These are phyloP conservation scores for Pestalotiopsis sp. DNA, from an alignment of 2,329 filamentous ascomycete species.

Conservation along the genomic window DNA sequence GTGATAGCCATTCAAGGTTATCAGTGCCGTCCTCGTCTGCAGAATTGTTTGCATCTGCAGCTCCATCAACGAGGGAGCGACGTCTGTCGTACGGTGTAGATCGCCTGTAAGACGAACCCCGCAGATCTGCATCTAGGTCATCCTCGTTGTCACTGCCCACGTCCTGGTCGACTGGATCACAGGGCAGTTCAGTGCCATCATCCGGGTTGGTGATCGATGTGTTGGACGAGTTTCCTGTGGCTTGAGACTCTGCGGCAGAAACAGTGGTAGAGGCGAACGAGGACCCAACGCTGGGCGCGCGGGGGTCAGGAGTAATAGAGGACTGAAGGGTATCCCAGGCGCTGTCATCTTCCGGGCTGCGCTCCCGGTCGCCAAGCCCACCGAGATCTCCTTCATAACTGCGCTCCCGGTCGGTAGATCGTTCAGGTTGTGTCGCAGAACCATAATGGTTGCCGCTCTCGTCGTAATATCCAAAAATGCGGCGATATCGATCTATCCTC, in stretches of 20 bases:
- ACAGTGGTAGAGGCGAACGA: slow-evolving; percentile 74
- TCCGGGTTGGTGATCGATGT: slow-evolving; percentile 46
- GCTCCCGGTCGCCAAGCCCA: slow-evolving; percentile 80
- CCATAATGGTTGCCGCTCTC: slow-evolving; percentile 7
- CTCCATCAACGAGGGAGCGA: slow-evolving; percentile 45
- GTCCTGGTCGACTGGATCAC: slow-evolving; percentile 55
- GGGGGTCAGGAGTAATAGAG: slow-evolving; percentile 79
- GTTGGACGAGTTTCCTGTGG: slow-evolving; percentile 42
- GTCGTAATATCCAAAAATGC: slow-evolving; percentile 12
- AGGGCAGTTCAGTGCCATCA: slow-evolving; percentile 42
- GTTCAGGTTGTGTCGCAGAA: not conserved
- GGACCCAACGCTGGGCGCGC: slow-evolving; percentile 76
- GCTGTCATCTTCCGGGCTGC: slow-evolving; percentile 67
- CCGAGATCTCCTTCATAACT: slow-evolving; percentile 44
- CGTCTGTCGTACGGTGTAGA: slow-evolving; percentile 14
- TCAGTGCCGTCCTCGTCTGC: slow-evolving; percentile 38
- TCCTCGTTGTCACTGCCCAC: slow-evolving; percentile 56
- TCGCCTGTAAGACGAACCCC: slow-evolving; percentile 11
- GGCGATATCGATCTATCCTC: not conserved
- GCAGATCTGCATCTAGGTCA: slow-evolving; percentile 29
- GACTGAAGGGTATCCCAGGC: slow-evolving; percentile 80
- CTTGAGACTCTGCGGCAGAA: slow-evolving; percentile 44
- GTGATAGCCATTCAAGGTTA: slow-evolving; percentile 45
- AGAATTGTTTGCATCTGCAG: slow-evolving; percentile 31
- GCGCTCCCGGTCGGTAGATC: slow-evolving; percentile 2